Evolutionary conservation across 805 yeast species (phyloP).

Genomic region (Peterozyma xylosa): DNA sequence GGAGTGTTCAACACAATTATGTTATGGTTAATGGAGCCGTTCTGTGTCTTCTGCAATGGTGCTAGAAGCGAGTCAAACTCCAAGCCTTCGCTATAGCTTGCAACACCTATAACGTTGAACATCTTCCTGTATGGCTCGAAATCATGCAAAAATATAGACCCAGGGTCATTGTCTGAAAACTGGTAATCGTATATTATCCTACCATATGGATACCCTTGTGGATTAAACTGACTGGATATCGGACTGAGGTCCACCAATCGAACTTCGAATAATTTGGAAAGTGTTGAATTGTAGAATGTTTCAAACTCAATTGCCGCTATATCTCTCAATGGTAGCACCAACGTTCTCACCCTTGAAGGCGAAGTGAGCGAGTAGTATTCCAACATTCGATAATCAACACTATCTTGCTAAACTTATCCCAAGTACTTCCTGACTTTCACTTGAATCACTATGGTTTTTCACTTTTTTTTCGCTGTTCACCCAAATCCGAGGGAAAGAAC

Average conservation of each 20-base stretch:
- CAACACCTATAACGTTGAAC: conserved; percentile 47
- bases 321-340: conserved; percentile 60
- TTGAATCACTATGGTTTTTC: not conserved
- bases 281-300: conserved; percentile 27
- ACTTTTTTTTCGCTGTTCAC: not conserved
- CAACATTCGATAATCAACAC: conserved; percentile 12
- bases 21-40: conserved; percentile 48
- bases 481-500: not conserved
- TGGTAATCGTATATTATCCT: conserved; percentile 53
- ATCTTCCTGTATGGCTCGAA: conserved; percentile 85
- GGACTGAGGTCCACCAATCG: conserved; percentile 73
- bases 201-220: conserved; percentile 81
- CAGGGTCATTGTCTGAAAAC: conserved; percentile 39
- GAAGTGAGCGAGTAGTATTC: conserved; percentile 44
- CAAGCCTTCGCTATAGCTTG: conserved; percentile 20
- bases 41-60: conserved; percentile 36
- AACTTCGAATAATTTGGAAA: conserved; percentile 51
- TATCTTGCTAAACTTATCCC: not conserved
- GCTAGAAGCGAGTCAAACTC: conserved; percentile 21
- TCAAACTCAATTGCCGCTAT: conserved; percentile 34
- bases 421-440: not conserved
- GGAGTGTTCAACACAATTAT: conserved; percentile 49
- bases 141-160: conserved; percentile 66
- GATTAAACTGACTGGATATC: conserved; percentile 60
- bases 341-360: conserved; percentile 59